phyloP scores from a whole-genome alignment of 352 stramenopile genomes.

The Phytopythium mirpurense region DNA sequence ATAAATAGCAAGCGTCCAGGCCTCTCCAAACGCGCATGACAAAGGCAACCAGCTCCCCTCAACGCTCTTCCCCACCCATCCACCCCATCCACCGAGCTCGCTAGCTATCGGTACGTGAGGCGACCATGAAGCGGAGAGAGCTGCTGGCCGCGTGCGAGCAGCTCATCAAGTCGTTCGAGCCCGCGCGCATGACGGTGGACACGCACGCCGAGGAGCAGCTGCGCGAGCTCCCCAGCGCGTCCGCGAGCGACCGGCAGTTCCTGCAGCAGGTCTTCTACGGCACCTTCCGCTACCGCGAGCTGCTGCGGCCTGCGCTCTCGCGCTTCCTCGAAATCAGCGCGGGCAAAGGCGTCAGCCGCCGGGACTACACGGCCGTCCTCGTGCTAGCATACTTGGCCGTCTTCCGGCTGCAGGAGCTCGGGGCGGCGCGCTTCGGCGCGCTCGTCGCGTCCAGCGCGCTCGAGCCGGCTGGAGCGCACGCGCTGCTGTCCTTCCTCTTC shows the following conservation, averaged over 20 bases:
- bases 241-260: conserved; percentile 52
- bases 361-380: conserved; percentile 90
- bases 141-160: conserved; percentile 58
- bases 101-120: not conserved
- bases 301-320: conserved; percentile 69
- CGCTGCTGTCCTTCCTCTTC: conserved; percentile 85
- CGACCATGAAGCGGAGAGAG: conserved; percentile 74
- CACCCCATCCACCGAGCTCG: too few relatives aligned
- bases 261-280: conserved; percentile 89
- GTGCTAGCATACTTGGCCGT: conserved; percentile 87
- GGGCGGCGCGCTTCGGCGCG: conserved; percentile 46
- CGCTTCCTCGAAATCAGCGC: conserved; percentile 80
- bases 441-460: conserved; percentile 45
- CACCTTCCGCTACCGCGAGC: conserved; percentile 83
- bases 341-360: conserved; percentile 17
- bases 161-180: conserved; percentile 76
- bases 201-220: conserved; percentile 70
- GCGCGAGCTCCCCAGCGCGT: conserved; percentile 20
- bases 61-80: not conserved
- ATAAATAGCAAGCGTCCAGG: too few relatives aligned
- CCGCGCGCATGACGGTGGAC: conserved; percentile 66
- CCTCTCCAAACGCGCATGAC: too few relatives aligned
- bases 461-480: conserved; percentile 83
- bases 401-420: conserved; percentile 88
- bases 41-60: too few relatives aligned